Evolutionary conservation across 129 eudicot species (phyloP).

Genomic region (Chrysanthemum seticuspe): DNA sequence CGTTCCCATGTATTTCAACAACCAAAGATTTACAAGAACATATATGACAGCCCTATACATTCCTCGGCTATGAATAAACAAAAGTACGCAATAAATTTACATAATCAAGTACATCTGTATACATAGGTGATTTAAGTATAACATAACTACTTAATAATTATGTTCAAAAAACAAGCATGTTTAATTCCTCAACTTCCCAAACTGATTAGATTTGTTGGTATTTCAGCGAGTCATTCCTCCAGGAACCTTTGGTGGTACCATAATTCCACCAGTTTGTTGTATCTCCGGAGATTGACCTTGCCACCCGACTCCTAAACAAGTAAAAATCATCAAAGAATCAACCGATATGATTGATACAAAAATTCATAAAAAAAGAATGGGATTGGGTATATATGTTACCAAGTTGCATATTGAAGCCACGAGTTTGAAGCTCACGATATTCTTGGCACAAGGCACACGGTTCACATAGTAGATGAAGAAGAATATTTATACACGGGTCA

Average conservation of each 20-base stretch:
- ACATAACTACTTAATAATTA: background rate
- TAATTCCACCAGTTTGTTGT: constrained; percentile 32
- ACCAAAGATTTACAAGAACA: constrained; percentile 38
- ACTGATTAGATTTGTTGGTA: constrained; percentile 17
- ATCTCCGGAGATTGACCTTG: constrained; percentile 29
- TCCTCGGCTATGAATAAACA: constrained; percentile 26
- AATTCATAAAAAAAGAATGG: background rate
- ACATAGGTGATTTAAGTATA: constrained; percentile 20
- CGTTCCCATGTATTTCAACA: constrained; percentile 23
- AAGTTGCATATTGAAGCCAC: constrained; percentile 39
- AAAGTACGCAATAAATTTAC: constrained; percentile 19
- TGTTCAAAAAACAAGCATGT: constrained; percentile 27
- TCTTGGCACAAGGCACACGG: constrained; percentile 46
- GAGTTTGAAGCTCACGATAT: constrained; percentile 42
- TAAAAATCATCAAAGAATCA: background rate
- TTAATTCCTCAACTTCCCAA: constrained; percentile 41
- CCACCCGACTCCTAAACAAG: constrained; percentile 31
- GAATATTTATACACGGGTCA: constrained; percentile 26
- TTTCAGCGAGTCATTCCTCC: constrained; percentile 36
- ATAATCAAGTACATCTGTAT: constrained; percentile 7
- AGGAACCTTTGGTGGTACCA: constrained; percentile 33
- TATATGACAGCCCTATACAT: constrained; percentile 15
- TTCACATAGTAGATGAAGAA: constrained; percentile 35
- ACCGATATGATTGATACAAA: background rate
- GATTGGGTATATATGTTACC: constrained; percentile 7